Evolutionary conservation across 1,284 basidiomycete genomes (phyloP).

Genomic region (Microbotryum intermedium): DNA sequence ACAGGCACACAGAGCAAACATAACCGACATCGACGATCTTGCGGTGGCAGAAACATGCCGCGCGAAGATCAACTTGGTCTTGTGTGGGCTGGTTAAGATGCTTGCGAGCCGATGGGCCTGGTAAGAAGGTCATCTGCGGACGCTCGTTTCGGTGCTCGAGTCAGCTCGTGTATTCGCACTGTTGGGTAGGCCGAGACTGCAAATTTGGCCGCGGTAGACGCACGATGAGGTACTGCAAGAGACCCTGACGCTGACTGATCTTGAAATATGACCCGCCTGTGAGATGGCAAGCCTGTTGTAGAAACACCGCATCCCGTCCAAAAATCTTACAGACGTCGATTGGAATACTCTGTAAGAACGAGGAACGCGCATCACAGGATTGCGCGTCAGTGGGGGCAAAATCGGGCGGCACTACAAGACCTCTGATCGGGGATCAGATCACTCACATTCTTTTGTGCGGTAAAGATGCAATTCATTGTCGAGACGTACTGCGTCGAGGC

Average conservation of each 20-base stretch:
- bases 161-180: neutral
- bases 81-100: constrained; percentile 78
- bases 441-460: constrained; percentile 85
- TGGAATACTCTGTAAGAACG: constrained; percentile 65
- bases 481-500: constrained; percentile 83
- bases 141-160: neutral
- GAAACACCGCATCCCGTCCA: constrained; percentile 83
- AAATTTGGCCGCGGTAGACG: constrained; percentile 28
- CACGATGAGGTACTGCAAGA: constrained; percentile 81
- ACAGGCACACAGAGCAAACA: constrained; percentile 92
- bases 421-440: neutral
- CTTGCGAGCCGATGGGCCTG: constrained; percentile 66
- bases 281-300: constrained; percentile 93
- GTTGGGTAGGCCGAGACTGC: neutral
- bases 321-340: constrained; percentile 93
- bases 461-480: constrained; percentile 99
- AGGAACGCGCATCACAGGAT: neutral
- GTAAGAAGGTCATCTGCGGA: constrained; percentile 80
- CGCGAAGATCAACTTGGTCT: constrained; percentile 91
- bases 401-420: neutral
- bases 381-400: neutral
- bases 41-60: constrained; percentile 98
- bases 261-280: constrained; percentile 90
- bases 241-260: constrained; percentile 65
- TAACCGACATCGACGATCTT: constrained; percentile 93